Percentiles rank a stretch among this genome's conserved stretches.
Conservation (phyloP, 345 rosid genomes). For the Melastoma malabathricum region DNA sequence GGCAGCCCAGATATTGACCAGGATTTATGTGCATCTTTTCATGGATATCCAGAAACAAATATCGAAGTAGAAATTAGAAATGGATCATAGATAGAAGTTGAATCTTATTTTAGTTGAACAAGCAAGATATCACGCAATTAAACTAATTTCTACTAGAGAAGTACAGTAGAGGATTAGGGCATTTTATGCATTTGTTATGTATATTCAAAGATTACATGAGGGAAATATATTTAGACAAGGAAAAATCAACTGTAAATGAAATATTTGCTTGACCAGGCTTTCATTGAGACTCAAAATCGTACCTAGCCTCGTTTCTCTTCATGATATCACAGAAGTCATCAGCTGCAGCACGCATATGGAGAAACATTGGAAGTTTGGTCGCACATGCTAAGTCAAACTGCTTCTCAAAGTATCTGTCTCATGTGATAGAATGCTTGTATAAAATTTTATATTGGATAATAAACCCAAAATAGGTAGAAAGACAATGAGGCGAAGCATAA, state of each 20-base stretch:
- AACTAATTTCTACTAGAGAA: no score
- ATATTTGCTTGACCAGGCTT: neutral
- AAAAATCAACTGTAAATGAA: neutral
- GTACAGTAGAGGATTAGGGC: no score
- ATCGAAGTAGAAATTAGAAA: no score
- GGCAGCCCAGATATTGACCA: no score
- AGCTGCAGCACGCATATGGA: slow-evolving; percentile 95
- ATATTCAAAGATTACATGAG: no score
- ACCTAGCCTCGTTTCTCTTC: slow-evolving; percentile 61
- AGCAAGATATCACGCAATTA: no score
- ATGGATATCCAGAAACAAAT: no score
- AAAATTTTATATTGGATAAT: neutral
- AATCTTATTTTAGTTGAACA: no score
- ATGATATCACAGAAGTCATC: slow-evolving; percentile 74
- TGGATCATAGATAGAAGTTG: no score
- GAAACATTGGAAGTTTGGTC: slow-evolving; percentile 87
- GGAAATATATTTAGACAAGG: neutral
- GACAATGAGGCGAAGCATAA: neutral
- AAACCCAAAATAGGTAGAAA: neutral
- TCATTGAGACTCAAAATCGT: slow-evolving; percentile 5
- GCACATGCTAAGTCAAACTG: slow-evolving; percentile 86
- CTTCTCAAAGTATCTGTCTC: slow-evolving; percentile 78
- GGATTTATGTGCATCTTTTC: no score
- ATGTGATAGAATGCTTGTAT: slow-evolving; percentile 5
- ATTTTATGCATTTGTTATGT: no score